Evolutionary conservation across 116 monocot genomes (phyloP).

Genomic region (Iris pallida): DNA sequence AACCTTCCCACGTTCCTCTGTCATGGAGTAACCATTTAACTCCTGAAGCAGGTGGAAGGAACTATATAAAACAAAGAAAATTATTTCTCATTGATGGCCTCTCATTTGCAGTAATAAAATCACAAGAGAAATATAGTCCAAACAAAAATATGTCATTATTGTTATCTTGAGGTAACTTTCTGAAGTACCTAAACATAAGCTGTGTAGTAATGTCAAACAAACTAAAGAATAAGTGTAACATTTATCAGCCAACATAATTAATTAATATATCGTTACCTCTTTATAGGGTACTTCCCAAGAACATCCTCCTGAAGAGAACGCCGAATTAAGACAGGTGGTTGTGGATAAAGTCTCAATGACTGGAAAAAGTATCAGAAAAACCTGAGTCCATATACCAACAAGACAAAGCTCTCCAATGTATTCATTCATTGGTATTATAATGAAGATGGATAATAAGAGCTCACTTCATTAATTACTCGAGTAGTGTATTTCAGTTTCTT

Average conservation of each 20-base stretch:
- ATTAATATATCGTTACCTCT: slow-evolving; percentile 30
- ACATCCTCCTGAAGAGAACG: slow-evolving; percentile 83
- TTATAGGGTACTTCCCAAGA: slow-evolving; percentile 75
- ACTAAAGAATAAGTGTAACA: too few relatives aligned
- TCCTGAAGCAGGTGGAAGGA: background rate
- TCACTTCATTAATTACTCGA: slow-evolving; percentile 94
- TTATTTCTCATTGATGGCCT: background rate
- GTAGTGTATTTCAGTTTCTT: slow-evolving; percentile 85
- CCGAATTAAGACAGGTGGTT: slow-evolving; percentile 89
- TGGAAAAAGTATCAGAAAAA: slow-evolving; percentile 25
- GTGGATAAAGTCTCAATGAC: slow-evolving; percentile 95
- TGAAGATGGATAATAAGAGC: slow-evolving; percentile 8
- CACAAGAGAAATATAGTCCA: too few relatives aligned
- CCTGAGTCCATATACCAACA: background rate
- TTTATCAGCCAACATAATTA: background rate
- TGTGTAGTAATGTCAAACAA: too few relatives aligned
- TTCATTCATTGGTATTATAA: background rate
- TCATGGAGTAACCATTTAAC: background rate
- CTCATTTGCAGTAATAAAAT: background rate
- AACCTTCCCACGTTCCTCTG: background rate
- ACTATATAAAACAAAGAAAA: background rate
- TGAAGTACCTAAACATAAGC: too few relatives aligned
- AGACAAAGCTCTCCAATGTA: background rate
- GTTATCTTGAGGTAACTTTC: too few relatives aligned
- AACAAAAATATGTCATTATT: too few relatives aligned